These are phyloP conservation scores for Daldinia concentrica DNA, from an alignment of 495 filamentous ascomycete species.

Conservation along the genomic window DNA sequence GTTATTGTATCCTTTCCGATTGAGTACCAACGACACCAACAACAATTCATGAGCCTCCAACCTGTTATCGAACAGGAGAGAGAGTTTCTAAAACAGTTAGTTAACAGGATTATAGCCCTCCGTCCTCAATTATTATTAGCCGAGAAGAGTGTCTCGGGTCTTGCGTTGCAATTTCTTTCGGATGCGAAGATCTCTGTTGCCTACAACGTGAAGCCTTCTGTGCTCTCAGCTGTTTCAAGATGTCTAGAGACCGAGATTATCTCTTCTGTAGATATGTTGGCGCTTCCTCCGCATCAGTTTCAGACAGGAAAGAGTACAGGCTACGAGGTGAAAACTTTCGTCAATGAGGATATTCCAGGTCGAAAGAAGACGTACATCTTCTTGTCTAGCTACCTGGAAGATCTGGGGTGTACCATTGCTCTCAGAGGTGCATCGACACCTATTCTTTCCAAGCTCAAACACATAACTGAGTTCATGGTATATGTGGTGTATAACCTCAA, in stretches of 20 bases:
- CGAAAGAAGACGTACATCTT: constrained; percentile 95
- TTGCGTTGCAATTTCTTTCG: constrained; percentile 86
- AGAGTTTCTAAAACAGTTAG: constrained; percentile 91
- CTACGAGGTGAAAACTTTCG: constrained; percentile 95
- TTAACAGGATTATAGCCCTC: constrained; percentile 88
- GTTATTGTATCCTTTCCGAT: constrained; percentile 94
- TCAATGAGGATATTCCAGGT: constrained; percentile 74
- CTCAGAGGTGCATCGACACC: constrained; percentile 81
- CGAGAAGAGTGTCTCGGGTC: constrained; percentile 87
- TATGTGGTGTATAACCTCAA: constrained; percentile 99
- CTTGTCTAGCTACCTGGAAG: constrained; percentile 89
- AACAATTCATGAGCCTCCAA: constrained; percentile 98
- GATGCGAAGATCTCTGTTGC: constrained; percentile 90
- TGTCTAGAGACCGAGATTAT: constrained; percentile 91
- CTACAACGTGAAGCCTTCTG: constrained; percentile 95
- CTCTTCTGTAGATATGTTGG: constrained; percentile 93
- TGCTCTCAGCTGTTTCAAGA: constrained; percentile 92
- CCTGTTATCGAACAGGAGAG: constrained; percentile 97
- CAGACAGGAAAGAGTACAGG: constrained; percentile 80
- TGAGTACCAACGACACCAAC: constrained; percentile 93
- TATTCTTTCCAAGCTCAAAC: constrained; percentile 80
- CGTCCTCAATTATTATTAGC: constrained; percentile 86
- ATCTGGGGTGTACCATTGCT: constrained; percentile 95
- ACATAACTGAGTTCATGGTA: constrained; percentile 97
- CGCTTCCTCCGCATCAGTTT: constrained; percentile 67